Evolutionary conservation across 495 filamentous ascomycete species (phyloP).

Genomic region (Clavariopsis aquatica): DNA sequence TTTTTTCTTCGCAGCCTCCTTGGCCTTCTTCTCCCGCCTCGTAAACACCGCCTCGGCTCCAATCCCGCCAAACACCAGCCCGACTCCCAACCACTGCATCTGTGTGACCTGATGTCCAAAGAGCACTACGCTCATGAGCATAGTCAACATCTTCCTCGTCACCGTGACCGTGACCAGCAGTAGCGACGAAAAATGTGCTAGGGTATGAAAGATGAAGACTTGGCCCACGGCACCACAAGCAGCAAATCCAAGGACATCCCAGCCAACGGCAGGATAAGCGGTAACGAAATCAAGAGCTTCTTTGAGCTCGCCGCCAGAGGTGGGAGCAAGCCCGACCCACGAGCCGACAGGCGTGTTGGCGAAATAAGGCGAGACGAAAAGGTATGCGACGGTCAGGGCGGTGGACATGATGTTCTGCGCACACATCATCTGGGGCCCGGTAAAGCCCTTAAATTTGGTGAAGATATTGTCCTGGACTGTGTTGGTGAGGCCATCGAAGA

Average conservation of each 20-base stretch:
- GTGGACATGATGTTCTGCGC: conserved; percentile 90
- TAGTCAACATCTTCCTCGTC: conserved; percentile 97
- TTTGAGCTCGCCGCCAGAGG: conserved; percentile 66
- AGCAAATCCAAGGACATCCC: conserved; percentile 85
- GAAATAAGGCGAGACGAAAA: conserved; percentile 76
- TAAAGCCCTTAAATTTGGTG: conserved; percentile 69
- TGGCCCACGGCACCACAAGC: conserved; percentile 93
- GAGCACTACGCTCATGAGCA: conserved; percentile 92
- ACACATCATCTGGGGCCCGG: conserved; percentile 98
- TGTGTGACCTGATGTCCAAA: conserved; percentile 83
- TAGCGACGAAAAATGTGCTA: conserved; percentile 85
- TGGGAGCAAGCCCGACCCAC: conserved; percentile 66
- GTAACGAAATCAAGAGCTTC: conserved; percentile 78
- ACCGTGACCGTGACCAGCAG: conserved; percentile 95
- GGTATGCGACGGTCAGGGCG: conserved; percentile 68
- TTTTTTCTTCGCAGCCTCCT: conserved; percentile 51
- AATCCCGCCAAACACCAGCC: conserved; percentile 91
- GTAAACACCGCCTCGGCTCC: conserved; percentile 85
- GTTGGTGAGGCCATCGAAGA: conserved; percentile 96
- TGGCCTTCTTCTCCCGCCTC: conserved; percentile 74
- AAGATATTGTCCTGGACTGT: conserved; percentile 97
- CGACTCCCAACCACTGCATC: conserved; percentile 92
- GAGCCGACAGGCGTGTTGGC: conserved; percentile 64
- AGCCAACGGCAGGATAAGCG: conserved; percentile 73
- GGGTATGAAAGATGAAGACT: conserved; percentile 96